Conservation (phyloP, 2,329 filamentous ascomycete genomes). For the Epichloe typhina region DNA sequence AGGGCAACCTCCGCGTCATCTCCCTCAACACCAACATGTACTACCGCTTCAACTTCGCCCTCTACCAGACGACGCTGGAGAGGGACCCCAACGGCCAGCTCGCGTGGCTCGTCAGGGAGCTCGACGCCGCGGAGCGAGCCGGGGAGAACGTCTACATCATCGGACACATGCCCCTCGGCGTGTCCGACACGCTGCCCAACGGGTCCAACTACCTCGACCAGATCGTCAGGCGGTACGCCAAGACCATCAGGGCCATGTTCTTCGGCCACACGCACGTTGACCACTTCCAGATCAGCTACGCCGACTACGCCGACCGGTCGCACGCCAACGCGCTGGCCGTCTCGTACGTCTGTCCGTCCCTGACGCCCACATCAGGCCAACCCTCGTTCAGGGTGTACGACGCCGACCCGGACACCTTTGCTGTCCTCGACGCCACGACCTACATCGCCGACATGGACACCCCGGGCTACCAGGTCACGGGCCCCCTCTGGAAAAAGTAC, state of each 20-base stretch:
- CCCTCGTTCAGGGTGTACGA: constrained; percentile 44
- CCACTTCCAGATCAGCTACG: constrained; percentile 42
- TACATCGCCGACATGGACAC: constrained; percentile 40
- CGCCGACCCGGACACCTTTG: constrained; percentile 42
- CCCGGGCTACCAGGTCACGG: constrained; percentile 24
- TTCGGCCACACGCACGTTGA: constrained; percentile 44
- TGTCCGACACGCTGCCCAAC: constrained; percentile 35
- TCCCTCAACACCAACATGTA: constrained; percentile 47
- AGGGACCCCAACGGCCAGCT: constrained; percentile 38
- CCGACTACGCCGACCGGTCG: constrained; percentile 27
- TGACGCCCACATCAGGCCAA: constrained; percentile 40
- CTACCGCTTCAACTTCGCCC: constrained; percentile 44
- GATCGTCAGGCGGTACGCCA: constrained; percentile 36
- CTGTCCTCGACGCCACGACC: constrained; percentile 36
- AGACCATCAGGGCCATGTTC: constrained; percentile 41
- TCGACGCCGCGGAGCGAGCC: constrained; percentile 36
- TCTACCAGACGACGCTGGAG: constrained; percentile 35
- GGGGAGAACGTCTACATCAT: constrained; percentile 41
- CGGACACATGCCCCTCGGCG: constrained; percentile 41
- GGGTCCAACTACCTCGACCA: constrained; percentile 37
- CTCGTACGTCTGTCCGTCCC: constrained; percentile 38
- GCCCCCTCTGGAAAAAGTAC: constrained; percentile 37
- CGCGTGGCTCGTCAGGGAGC: constrained; percentile 37
- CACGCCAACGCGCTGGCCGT: constrained; percentile 30
- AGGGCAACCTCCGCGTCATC: constrained; percentile 39